Evolutionary conservation across 768 basidiomycete species (phyloP).

Genomic region (Naganishia randhawae): DNA sequence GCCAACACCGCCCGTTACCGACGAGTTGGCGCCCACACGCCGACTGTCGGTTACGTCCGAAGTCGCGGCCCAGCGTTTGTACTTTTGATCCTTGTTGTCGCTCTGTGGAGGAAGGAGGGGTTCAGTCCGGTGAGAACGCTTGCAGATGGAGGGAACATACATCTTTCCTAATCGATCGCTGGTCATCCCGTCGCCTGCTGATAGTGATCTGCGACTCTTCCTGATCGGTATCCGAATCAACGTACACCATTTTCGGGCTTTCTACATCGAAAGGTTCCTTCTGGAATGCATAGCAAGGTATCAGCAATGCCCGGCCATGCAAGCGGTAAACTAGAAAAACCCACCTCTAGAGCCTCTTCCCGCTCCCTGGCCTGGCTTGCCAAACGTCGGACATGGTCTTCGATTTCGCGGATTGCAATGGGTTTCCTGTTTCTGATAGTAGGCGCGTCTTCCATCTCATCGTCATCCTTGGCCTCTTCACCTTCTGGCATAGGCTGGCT

Average conservation of each 20-base stretch:
- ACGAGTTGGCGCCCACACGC: constrained; percentile 8
- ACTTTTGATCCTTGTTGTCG: constrained; percentile 5
- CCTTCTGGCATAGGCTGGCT: background rate
- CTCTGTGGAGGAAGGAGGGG: background rate
- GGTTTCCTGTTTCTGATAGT: constrained; percentile 8
- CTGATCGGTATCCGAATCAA: constrained; percentile 18
- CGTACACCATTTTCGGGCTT: background rate
- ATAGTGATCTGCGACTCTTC: constrained; percentile 24
- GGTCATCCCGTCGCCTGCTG: constrained; percentile 16
- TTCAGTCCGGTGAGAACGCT: background rate
- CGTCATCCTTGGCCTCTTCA: constrained; percentile 7
- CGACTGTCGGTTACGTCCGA: constrained; percentile 8
- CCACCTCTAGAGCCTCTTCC: background rate
- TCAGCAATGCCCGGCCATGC: background rate
- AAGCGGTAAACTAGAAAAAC: background rate
- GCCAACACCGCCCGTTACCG: background rate
- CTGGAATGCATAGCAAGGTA: background rate
- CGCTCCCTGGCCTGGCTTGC: constrained; percentile 12
- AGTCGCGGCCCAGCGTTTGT: constrained; percentile 11
- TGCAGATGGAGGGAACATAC: background rate
- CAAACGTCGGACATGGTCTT: constrained; percentile 2
- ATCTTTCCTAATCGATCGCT: constrained; percentile 4
- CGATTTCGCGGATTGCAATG: constrained; percentile 12
- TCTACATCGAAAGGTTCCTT: constrained; percentile 12
- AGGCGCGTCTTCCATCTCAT: constrained; percentile 7